Evolutionary conservation across 2,329 filamentous ascomycete species (phyloP), one percentile per base, ranked within the genome.

Genomic region (Ascochyta pisi): DNA sequence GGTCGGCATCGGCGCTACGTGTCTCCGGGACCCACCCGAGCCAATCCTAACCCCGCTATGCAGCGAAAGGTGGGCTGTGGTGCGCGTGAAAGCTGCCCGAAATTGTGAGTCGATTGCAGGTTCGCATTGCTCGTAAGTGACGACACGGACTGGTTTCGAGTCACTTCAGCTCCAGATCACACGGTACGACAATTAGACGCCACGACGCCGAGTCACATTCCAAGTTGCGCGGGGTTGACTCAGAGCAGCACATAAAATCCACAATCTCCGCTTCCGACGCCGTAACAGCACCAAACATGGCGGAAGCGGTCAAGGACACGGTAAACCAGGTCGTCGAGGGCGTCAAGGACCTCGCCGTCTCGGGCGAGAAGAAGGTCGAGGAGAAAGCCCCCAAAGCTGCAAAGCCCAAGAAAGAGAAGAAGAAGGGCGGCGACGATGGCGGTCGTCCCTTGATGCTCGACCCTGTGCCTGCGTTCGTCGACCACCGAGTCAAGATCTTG

Each of bases 401-500:
- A 34, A 77, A 80, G 43, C 61, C 62, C 65, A 66, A 82, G 66
- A 76, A 68, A 34, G 62, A 69, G n/a, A 74, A 73, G 71, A 82
- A 67, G 54, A 75, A 74, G 67, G 70, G 68, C n/a, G 67, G 58
- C 40, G 68, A 65, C 46, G 64, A 62, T 24, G 76, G 77, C 62
- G 73, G 74, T 42, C 76, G 79, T 23, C 77, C 79, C n/a, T 68
- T 80, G 29, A 80, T 82, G 68, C 65, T 83, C 47, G 74, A 69
- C 44, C 79, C 81, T 40, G 82, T 86, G 19, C 89, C 93, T 53
- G 86, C 89, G 57, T 96, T 90, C 77, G 86, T 98, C 61, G 82
- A 93, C 70, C 86, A 92, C 76, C 88, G 95, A 61, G 88, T 97
- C 70, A 85, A 89, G 49, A 82, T 98, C 45, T 97, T 97, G 71